Percentiles rank a stretch among this genome's conserved stretches.
Evolutionary conservation across 192 early-diverging fungal species (phyloP).

Genomic region (Diversispora eburnea): DNA sequence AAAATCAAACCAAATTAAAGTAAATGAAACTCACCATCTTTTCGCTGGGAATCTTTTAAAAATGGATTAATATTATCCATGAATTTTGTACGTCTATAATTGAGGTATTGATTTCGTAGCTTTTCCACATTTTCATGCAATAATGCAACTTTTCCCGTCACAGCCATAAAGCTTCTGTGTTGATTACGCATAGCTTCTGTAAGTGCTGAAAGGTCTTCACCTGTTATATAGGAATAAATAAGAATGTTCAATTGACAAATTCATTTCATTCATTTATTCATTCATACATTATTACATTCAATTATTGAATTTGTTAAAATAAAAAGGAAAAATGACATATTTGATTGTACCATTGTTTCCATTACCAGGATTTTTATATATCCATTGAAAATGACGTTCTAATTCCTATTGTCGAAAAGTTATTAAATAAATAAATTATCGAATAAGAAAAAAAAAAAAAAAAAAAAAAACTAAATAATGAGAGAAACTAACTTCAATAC

Average conservation of each 20-base stretch:
- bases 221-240: not conserved
- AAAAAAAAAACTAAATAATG: not conserved
- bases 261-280: no score
- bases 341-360: not conserved
- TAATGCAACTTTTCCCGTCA: slow-evolving; percentile 24
- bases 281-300: no score
- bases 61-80: slow-evolving; percentile 21
- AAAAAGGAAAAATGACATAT: not conserved
- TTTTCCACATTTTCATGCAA: slow-evolving; percentile 23
- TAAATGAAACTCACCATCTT: slow-evolving; percentile 1
- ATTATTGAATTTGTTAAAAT: no score
- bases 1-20: no score
- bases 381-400: slow-evolving; percentile 17
- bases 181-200: slow-evolving; percentile 25
- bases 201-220: not conserved
- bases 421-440: not conserved
- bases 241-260: no score
- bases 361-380: not conserved
- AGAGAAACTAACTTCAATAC: slow-evolving; percentile 5
- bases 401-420: slow-evolving; percentile 3
- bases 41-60: not conserved
- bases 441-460: not conserved
- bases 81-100: not conserved
- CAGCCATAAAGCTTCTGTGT: slow-evolving; percentile 24
- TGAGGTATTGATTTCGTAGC: slow-evolving; percentile 22